Base-by-base conservation (phyloP, 768 basidiomycete species). In the Lentinula lateritia region DNA sequence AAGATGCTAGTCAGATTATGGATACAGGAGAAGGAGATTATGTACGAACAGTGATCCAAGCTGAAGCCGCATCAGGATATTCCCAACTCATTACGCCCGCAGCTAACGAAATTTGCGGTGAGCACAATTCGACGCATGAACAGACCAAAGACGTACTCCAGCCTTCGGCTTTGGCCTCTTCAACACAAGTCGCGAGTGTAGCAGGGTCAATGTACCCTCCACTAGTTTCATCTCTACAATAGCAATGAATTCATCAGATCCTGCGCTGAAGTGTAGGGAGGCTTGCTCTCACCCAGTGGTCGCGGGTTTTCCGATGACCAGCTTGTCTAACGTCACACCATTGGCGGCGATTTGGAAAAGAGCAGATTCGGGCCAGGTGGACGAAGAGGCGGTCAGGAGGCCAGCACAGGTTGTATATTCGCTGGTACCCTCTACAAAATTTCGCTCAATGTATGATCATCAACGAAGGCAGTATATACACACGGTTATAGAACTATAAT, bases 221-320 rank as follows among this genome's bases (percentile, higher is more conserved):
- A 62, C 63, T 79, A 3, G 86, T 43, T 13, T 56, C 85, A 58
- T 85, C 83, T 7, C 73, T 60, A 28, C 6, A 60, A 2, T 32
- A 9, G 3, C 16, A 5, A 34, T 39, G 3, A 18, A 58, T 35
- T 42, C 12, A 58, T 15, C 8, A 16, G 48, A n/a, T 28, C 23
- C 28, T 12, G n/a, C 12, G 46, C 6, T 46, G 18, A 46, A 36
- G 58, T 50, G 41, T 7, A 15, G 9, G 6, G 13, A 39, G 13
- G 9, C 18, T 50, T 38, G 38, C 15, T 3, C 50, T 52, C n/a
- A 60, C 59, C 34, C 67, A 0, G 77, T 62, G 9, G 70, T 75
- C 1, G 83, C 85, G 1, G 89, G 89, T 72, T 92, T 92, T 3
- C 89, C 90, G 67, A 92, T 88, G 63, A 91, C 83, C 55, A 91